Conservation (phyloP, 257 asterid species). For the Capsicum chinense region DNA sequence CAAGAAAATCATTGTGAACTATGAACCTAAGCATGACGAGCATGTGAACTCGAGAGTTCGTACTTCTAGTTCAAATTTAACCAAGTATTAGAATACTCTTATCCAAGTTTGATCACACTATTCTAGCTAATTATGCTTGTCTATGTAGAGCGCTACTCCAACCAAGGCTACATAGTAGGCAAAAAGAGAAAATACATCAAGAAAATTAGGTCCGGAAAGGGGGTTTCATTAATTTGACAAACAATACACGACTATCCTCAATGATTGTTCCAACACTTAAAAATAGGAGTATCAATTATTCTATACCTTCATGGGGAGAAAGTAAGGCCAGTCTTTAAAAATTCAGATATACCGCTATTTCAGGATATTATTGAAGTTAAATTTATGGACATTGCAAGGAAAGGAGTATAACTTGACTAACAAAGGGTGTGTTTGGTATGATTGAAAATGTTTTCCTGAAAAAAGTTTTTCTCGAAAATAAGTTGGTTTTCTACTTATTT, state of each 20-base stretch:
- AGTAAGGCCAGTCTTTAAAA: neutral
- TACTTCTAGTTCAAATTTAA: conserved; percentile 6
- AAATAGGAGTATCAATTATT: neutral
- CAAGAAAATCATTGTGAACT: neutral
- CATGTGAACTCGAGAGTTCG: neutral
- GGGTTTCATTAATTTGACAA: neutral
- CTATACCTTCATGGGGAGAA: neutral
- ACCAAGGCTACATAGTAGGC: neutral
- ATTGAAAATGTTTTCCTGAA: no score
- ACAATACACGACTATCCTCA: conserved; percentile 4
- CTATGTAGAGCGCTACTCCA: neutral
- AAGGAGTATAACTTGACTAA: neutral
- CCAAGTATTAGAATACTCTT: neutral
- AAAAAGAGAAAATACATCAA: neutral
- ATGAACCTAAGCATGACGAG: neutral
- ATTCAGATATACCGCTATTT: neutral
- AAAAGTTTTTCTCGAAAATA: no score
- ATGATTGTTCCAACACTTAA: neutral
- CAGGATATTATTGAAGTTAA: neutral
- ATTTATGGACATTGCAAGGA: neutral
- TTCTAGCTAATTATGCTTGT: neutral
- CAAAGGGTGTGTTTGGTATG: no score
- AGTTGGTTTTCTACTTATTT: no score
- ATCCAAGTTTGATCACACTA: neutral
- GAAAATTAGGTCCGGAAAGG: neutral